Evolutionary conservation across 2,329 filamentous ascomycete species (phyloP).

Genomic region (Penicillium janthinellum): DNA sequence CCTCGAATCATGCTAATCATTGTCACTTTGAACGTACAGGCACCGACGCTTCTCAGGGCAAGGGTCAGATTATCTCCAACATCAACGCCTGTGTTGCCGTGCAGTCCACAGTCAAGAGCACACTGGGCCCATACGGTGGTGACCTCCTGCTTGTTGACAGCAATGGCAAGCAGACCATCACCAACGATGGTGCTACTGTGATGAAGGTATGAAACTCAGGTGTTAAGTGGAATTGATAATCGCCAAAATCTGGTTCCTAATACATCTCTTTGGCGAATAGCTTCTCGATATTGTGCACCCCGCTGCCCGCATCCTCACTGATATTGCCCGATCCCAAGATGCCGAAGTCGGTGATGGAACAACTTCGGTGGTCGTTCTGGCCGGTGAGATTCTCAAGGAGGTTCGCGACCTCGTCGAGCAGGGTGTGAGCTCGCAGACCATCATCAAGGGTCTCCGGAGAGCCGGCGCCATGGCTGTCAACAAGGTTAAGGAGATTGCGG

Average conservation of each 20-base stretch:
- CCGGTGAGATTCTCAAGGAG: slow-evolving; percentile 97
- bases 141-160: slow-evolving; percentile 94
- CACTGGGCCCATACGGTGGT: slow-evolving; percentile 92
- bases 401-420: slow-evolving; percentile 94
- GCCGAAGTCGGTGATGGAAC: slow-evolving; percentile 98
- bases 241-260: slow-evolving; percentile 5
- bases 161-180: slow-evolving; percentile 96
- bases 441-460: slow-evolving; percentile 92
- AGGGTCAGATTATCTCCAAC: slow-evolving; percentile 94
- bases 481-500: slow-evolving; percentile 97
- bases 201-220: slow-evolving; percentile 73
- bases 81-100: slow-evolving; percentile 98
- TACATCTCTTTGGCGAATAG: slow-evolving; percentile 47
- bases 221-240: background rate
- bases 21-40: slow-evolving; percentile 56
- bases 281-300: slow-evolving; percentile 98
- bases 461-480: slow-evolving; percentile 90
- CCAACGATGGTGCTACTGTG: slow-evolving; percentile 97
- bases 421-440: slow-evolving; percentile 94
- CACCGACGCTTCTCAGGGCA: slow-evolving; percentile 95
- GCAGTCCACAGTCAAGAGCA: slow-evolving; percentile 93
- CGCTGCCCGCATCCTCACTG: slow-evolving; percentile 92
- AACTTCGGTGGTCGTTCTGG: slow-evolving; percentile 93
- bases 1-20: slow-evolving; percentile 28
- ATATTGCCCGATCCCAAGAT: slow-evolving; percentile 98